Percentiles rank a stretch among this genome's conserved stretches.
Conservation (phyloP, 768 basidiomycete species). For the Phanerochaete carnosa region DNA sequence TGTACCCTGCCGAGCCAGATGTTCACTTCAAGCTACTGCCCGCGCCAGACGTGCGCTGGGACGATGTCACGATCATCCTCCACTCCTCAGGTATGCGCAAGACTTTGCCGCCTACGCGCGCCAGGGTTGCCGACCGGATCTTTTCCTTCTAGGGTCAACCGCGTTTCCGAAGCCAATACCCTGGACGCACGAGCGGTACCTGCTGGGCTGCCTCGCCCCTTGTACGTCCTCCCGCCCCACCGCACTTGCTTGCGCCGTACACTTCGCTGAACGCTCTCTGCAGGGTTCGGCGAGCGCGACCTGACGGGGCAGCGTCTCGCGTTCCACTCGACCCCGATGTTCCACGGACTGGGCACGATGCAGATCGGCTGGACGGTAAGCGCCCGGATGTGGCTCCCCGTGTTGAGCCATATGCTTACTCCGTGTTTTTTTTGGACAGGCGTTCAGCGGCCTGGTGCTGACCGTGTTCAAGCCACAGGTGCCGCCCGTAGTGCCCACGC, state of each 20-base stretch:
- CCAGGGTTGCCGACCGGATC: neutral
- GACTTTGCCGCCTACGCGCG: neutral
- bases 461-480: conserved; percentile 23
- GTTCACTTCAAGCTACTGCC: conserved; percentile 1
- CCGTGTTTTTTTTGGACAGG: conserved; percentile 11
- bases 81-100: conserved; percentile 19
- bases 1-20: conserved; percentile 1
- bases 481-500: conserved; percentile 23
- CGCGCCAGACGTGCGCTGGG: neutral
- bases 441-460: conserved; percentile 21
- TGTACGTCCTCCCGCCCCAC: conserved; percentile 9
- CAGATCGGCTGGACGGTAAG: conserved; percentile 23
- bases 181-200: conserved; percentile 15
- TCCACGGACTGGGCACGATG: conserved; percentile 25
- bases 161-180: conserved; percentile 16
- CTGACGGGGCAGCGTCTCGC: conserved; percentile 19
- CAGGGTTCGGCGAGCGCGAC: conserved; percentile 26
- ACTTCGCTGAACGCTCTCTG: neutral
- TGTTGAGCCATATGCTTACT: neutral
- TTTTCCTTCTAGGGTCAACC: conserved; percentile 14
- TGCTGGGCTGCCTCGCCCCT: conserved; percentile 4
- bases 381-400: neutral
- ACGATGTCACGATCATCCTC: conserved; percentile 12
- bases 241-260: neutral
- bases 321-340: conserved; percentile 25